Evolutionary conservation across 148 eudicot species (phyloP), one percentile per base, ranked within the genome.

Genomic region (Rhododendron mucronatum): DNA sequence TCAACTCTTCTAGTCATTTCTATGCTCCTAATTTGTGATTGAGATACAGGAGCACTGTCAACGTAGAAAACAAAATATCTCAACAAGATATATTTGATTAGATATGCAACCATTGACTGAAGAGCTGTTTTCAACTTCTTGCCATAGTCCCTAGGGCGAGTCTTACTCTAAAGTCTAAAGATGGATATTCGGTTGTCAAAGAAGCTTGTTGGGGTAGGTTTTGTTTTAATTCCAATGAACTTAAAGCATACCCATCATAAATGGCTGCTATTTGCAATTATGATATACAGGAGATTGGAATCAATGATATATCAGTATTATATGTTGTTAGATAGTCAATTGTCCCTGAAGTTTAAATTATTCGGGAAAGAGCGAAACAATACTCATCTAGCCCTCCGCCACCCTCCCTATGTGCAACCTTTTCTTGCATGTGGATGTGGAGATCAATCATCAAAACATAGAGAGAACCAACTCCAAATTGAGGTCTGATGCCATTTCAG

Each of bases 201-300:
- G 82, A 79, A 79, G 82, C 82, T 75, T 79, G 30, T 51, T 48
- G 59, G 82, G 35, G 59, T 47, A 47, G 82, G 82, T 50, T 18
- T 79, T 5, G 3, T 44, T 47, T 79, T 28, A 51, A 12, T n/a
- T 79, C 37, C 59, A 47, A 26, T 79, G 82, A 51, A 79, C 39
- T 79, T 28, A 3, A n/a, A 79, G 59, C 61, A 50, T 79, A 79
- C 13, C 13, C 47, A 12, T 79, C 30, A 28, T 48, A 11, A 50
- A 47, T 79, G 82, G 33, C 48, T 47, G 82, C 48, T 28, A 78
- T 14, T 78, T 47, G 3, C 57, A 78, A 47, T 26, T 67, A 67
- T 6, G 1, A 71, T 5, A 30, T 33, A 15, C 39, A 71, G 41
- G 76, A 30, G 76, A 71, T 71, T 30, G 76, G 39, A 28, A 33